Conservation (phyloP, 2,329 filamentous ascomycete species). For the Dactylella cylindrospora region DNA sequence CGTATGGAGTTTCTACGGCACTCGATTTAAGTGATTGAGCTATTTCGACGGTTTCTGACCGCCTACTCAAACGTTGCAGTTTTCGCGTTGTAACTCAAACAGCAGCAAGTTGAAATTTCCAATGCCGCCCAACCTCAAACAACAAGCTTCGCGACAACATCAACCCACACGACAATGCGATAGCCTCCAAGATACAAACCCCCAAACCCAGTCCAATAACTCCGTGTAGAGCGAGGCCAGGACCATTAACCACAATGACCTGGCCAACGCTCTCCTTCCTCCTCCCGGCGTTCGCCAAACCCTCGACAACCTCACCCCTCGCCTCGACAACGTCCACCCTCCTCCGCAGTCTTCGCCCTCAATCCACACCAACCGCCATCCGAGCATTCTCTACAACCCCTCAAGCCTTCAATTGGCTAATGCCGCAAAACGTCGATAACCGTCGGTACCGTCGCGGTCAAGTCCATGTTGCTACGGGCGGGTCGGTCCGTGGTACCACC, state of each 20-base stretch:
- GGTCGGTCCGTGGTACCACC: conserved; percentile 87
- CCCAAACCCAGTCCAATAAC: not conserved
- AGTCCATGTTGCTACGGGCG: conserved; percentile 83
- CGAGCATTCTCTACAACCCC: conserved; percentile 41
- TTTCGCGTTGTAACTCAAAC: conserved; percentile 27
- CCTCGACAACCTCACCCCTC: conserved; percentile 15
- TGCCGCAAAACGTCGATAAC: conserved; percentile 33
- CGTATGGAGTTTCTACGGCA: no score
- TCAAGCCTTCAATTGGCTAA: conserved; percentile 28
- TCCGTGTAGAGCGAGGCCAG: conserved; percentile 10
- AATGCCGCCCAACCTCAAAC: not conserved
- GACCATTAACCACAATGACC: conserved; percentile 21
- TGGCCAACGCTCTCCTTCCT: conserved; percentile 32
- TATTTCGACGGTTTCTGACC: no score
- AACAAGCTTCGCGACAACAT: conserved; percentile 16
- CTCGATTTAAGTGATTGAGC: no score
- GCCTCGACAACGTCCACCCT: conserved; percentile 21
- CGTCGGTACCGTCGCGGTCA: conserved; percentile 59
- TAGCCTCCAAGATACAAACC: conserved; percentile 12
- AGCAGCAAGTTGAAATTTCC: conserved; percentile 27
- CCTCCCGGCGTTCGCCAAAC: conserved; percentile 35
- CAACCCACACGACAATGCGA: conserved; percentile 39
- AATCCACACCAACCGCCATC: conserved; percentile 10
- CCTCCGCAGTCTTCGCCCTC: conserved; percentile 18
- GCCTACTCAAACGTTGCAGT: conserved; percentile 28